A percentile compares a stretch with the other conserved stretches of the same genome.
These are phyloP conservation scores for Berkeleyomyces rouxiae DNA, from an alignment of 2,329 filamentous ascomycete genomes.

Conservation along the genomic window DNA sequence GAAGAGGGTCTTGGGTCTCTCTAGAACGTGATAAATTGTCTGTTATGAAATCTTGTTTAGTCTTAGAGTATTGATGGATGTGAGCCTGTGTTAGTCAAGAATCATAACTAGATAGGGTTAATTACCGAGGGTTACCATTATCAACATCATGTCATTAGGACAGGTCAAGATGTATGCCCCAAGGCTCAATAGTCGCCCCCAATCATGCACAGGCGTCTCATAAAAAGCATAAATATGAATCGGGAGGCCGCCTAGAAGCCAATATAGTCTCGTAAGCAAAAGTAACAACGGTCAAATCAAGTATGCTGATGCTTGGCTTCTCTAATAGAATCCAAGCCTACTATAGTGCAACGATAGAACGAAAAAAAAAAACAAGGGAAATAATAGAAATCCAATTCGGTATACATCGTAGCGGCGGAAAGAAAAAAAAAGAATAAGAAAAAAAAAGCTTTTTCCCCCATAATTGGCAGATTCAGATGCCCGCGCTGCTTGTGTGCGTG, in stretches of 20 bases:
- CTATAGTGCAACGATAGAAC: neutral
- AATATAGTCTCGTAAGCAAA: neutral
- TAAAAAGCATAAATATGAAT: neutral
- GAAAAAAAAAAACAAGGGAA: neutral
- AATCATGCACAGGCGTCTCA: neutral
- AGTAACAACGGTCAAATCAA: neutral
- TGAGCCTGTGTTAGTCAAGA: neutral
- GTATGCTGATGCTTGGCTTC: neutral
- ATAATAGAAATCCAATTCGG: neutral
- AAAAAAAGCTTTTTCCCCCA: neutral
- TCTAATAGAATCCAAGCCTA: neutral
- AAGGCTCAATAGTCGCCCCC: neutral
- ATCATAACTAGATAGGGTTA: neutral
- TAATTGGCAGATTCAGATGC: neutral
- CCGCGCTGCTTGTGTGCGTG: neutral
- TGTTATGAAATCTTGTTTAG: neutral
- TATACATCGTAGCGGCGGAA: neutral
- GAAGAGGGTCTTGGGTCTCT: neutral
- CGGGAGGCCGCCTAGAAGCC: neutral
- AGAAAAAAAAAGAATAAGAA: neutral
- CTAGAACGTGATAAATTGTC: neutral
- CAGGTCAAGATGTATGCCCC: neutral
- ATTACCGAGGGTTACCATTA: neutral
- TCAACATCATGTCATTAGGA: neutral
- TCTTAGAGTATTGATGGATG: neutral